These are phyloP conservation scores for Diaporthe sp. DNA, from an alignment of 2,329 filamentous ascomycete species.

Conservation along the genomic window DNA sequence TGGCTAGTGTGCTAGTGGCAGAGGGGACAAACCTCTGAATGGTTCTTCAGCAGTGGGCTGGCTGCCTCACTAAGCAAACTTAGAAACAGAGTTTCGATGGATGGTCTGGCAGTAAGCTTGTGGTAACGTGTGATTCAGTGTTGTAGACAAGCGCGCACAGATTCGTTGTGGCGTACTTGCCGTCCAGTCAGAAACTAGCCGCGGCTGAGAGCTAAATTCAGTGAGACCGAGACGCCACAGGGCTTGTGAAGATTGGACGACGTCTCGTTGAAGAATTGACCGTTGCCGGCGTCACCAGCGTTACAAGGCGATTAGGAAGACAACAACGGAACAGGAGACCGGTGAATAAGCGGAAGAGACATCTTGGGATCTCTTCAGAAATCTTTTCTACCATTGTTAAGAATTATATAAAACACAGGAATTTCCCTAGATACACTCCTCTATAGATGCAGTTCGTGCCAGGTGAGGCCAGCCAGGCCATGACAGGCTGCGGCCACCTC, in stretches of 20 bases:
- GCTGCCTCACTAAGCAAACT: slow-evolving; percentile 6
- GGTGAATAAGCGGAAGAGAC: neutral
- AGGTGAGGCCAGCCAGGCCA: slow-evolving; percentile 26
- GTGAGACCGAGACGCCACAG: neutral
- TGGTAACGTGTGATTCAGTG: slow-evolving; percentile 21
- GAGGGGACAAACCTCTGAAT: neutral
- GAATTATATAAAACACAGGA: slow-evolving; percentile 37
- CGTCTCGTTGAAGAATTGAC: neutral
- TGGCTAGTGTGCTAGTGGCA: neutral
- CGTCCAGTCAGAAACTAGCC: neutral
- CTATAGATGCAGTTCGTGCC: slow-evolving; percentile 35
- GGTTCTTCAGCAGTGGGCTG: neutral
- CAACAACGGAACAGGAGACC: neutral
- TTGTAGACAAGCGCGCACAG: neutral
- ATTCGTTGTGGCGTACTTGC: neutral
- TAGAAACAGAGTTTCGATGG: slow-evolving; percentile 24
- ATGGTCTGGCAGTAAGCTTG: neutral
- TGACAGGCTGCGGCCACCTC: slow-evolving; percentile 27
- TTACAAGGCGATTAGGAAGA: neutral
- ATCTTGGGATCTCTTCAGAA: slow-evolving; percentile 10
- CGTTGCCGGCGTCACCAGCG: neutral
- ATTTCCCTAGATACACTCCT: slow-evolving; percentile 36
- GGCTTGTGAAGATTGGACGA: neutral
- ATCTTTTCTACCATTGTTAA: slow-evolving; percentile 38
- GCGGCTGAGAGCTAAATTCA: neutral